Percentiles rank a stretch among this genome's conserved stretches.
Evolutionary conservation across 371 early-diverging fungal genomes (phyloP).

Genomic region (Mortierella sp.): DNA sequence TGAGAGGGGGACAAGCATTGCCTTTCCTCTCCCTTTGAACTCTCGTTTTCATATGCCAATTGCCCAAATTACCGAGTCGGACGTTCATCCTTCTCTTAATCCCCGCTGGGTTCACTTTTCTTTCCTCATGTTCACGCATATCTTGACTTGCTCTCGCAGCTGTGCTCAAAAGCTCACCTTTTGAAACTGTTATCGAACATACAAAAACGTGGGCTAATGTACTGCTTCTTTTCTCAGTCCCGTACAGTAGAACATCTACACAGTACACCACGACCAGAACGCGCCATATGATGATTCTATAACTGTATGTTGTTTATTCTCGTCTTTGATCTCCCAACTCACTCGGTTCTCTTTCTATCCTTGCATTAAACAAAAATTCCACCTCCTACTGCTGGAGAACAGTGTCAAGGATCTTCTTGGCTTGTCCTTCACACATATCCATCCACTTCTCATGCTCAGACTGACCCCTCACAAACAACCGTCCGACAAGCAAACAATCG

Average conservation of each 20-base stretch:
- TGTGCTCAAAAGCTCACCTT: constrained; percentile 8
- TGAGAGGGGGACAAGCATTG: not conserved
- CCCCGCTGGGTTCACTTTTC: not conserved
- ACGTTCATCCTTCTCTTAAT: not conserved
- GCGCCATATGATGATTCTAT: too few species aligned
- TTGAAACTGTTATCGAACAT: not conserved
- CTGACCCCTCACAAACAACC: constrained; percentile 54
- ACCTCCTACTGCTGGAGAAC: constrained; percentile 16
- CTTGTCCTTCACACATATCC: constrained; percentile 57
- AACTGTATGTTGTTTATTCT: not conserved
- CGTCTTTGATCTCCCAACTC: not conserved
- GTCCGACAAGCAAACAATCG: constrained; percentile 47
- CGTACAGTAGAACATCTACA: not conserved
- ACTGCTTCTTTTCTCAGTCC: not conserved
- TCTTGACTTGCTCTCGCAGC: not conserved
- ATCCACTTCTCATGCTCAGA: constrained; percentile 55
- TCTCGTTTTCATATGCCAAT: constrained; percentile 15
- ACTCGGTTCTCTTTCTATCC: too few species aligned
- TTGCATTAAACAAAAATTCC: not conserved
- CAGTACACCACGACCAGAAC: too few species aligned
- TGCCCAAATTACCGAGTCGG: not conserved
- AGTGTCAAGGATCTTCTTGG: constrained; percentile 48
- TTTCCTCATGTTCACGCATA: constrained; percentile 4
- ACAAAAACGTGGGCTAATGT: not conserved
- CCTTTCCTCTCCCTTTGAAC: not conserved